Base-by-base conservation (phyloP, 2,329 filamentous ascomycete genomes). In the Sporothrix mexicana region DNA sequence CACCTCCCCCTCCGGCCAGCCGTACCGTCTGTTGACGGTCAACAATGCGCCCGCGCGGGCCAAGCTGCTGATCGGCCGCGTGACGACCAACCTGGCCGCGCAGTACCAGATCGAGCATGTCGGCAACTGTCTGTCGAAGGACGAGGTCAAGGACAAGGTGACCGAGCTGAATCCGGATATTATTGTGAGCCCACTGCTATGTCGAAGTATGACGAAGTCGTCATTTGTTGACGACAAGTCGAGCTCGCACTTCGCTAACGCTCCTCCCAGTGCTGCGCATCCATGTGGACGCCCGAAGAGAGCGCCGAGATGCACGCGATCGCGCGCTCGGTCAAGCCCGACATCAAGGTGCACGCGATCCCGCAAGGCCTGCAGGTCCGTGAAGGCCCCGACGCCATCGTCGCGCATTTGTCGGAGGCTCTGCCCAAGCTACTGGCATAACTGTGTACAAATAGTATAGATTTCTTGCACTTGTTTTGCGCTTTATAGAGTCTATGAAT, bases 31-130 rank as follows among this genome's bases (percentile, higher is more conserved):
- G 13, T 86, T 92, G 43, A 92, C 89, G 1, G 89, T 92, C 76
- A 92, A 92, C 81, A 91, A 87, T 1, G 88, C 87, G 1, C 90
- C 90, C 0, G 90, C 91, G 75, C 84, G 90, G 72, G 91, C 90
- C 47, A 88, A 88, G 80, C 81, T 83, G 8, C 80, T 93, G 47
- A 87, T 91, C 77, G 90, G 90, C 12, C 85, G 88, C 0, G 80
- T 93, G 53, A 84, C 87, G 12, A 87, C 91, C 72, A 85, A 84
- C 23, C 80, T 93, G 45, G 90, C 89, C 78, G 89, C 91, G 72
- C 82, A 81, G 53, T 92, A 92, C 79, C 88, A 84, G 1, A 92
- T 92, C 76, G 82, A 86, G 59, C 84, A 92, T 78, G 84, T 87
- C 45, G 88, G 83, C 61, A 92, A 93, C 78, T 88, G 85, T 77